phyloP scores from a whole-genome alignment of 768 basidiomycete species.

The Russula vinacea region DNA sequence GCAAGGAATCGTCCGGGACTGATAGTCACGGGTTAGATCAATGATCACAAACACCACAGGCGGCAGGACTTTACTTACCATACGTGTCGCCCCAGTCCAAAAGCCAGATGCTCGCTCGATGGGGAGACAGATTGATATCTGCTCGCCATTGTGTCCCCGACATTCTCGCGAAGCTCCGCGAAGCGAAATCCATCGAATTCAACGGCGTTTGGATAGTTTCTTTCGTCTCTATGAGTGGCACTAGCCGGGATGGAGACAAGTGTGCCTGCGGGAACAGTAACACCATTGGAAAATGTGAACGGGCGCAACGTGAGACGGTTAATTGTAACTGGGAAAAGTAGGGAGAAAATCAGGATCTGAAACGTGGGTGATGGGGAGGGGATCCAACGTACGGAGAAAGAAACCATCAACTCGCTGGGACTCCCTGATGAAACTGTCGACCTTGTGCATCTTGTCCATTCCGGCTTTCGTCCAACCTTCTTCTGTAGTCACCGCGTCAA shows the following conservation, averaged over 20 bases:
- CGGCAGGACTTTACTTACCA: background rate
- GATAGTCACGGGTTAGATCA: too few species aligned
- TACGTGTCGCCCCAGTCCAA: background rate
- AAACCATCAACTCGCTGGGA: conserved; percentile 32
- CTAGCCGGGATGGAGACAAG: conserved; percentile 37
- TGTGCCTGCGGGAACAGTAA: conserved; percentile 41
- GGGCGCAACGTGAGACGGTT: conserved; percentile 33
- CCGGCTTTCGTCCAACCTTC: conserved; percentile 12
- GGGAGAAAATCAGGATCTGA: background rate
- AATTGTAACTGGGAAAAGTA: conserved; percentile 23
- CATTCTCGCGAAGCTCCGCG: conserved; percentile 32
- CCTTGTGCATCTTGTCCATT: conserved; percentile 32
- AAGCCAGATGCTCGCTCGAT: background rate
- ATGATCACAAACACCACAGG: too few species aligned
- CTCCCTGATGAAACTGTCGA: conserved; percentile 40
- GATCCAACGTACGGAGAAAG: background rate
- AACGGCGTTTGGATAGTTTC: conserved; percentile 42
- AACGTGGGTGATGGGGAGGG: too few species aligned
- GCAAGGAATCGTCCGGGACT: too few species aligned
- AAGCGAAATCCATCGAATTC: conserved; percentile 45
- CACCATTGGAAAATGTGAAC: conserved; percentile 38
- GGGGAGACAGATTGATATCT: too few species aligned
- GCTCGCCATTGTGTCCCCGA: conserved; percentile 12
- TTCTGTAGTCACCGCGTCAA: conserved; percentile 25
- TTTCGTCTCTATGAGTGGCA: conserved; percentile 41